A percentile compares a stretch with the other conserved stretches of the same genome.
These are phyloP conservation scores for Marasmius fiardii DNA, from an alignment of 1,284 basidiomycete genomes.

Conservation along the genomic window DNA sequence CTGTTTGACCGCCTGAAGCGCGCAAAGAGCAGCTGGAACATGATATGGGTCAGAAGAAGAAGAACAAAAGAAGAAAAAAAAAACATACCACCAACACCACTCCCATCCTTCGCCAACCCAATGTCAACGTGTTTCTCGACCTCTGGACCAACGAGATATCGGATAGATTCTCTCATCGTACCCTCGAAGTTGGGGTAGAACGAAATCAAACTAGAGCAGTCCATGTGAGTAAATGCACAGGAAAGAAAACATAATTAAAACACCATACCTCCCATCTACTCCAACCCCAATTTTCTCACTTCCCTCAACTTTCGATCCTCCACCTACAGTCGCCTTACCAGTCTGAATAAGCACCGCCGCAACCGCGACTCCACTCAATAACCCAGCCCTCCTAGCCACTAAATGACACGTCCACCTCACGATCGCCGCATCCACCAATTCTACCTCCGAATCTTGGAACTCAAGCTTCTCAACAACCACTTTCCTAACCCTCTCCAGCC, in stretches of 20 bases:
- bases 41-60: slow-evolving; percentile 2
- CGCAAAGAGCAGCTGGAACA: slow-evolving; percentile 55
- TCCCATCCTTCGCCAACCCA: slow-evolving; percentile 95
- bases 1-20: slow-evolving; percentile 15
- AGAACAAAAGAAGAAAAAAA: slow-evolving; percentile 13
- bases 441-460: slow-evolving; percentile 50
- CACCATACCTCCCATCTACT: slow-evolving; percentile 79
- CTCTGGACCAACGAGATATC: slow-evolving; percentile 74
- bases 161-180: slow-evolving; percentile 71
- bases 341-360: slow-evolving; percentile 87
- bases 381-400: slow-evolving; percentile 81
- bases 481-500: slow-evolving; percentile 48
- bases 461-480: slow-evolving; percentile 66
- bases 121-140: slow-evolving; percentile 81
- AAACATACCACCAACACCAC: slow-evolving; percentile 87
- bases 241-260: background rate
- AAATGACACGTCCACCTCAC: slow-evolving; percentile 78
- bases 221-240: background rate
- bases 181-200: slow-evolving; percentile 86
- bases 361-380: slow-evolving; percentile 83
- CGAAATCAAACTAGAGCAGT: slow-evolving; percentile 70
- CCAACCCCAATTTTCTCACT: slow-evolving; percentile 67
- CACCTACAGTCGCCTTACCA: slow-evolving; percentile 48
- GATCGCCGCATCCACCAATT: slow-evolving; percentile 71
- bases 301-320: slow-evolving; percentile 35